A percentile compares a stretch with the other conserved stretches of the same genome.
Evolutionary conservation across 176 grass and related monocot genomes (phyloP).

Genomic region (Aegilops bicornis): DNA sequence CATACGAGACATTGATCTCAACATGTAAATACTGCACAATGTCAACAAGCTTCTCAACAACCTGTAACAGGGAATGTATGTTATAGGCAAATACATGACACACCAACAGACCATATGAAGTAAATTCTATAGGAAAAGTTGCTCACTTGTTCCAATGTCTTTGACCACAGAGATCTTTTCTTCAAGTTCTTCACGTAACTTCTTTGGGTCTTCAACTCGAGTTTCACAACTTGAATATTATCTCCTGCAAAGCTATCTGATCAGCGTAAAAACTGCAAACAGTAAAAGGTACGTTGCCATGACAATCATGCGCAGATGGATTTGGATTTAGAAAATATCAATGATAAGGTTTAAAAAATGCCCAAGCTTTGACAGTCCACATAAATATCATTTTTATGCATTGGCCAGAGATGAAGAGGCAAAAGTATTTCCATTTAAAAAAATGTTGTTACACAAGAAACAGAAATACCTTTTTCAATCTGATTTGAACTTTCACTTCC

Average conservation of each 20-base stretch:
- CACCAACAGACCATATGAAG: not conserved
- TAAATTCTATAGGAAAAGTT: conserved; percentile 21
- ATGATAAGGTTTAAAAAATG: not conserved
- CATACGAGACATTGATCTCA: conserved; percentile 66
- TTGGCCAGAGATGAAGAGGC: not conserved
- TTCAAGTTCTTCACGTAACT: conserved; percentile 90
- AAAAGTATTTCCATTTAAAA: not conserved
- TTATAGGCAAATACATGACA: conserved; percentile 17
- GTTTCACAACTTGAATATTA: conserved; percentile 68
- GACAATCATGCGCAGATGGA: not conserved
- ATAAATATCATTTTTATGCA: conserved; percentile 5
- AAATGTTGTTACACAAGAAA: not conserved
- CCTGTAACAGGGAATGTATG: conserved; percentile 47
- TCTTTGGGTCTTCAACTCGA: conserved; percentile 83
- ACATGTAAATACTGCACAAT: conserved; percentile 82
- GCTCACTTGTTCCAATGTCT: conserved; percentile 76
- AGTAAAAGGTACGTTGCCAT: not conserved
- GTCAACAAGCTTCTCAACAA: conserved; percentile 89
- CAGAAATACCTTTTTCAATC: conserved; percentile 49
- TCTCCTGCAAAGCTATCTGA: conserved; percentile 42
- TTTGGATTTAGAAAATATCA: conserved; percentile 8
- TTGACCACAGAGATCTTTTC: conserved; percentile 96
- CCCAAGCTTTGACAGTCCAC: not conserved
- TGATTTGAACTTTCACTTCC: conserved; percentile 38
- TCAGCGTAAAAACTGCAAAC: conserved; percentile 12